A percentile compares a stretch with the other conserved stretches of the same genome.
Evolutionary conservation across 2,329 filamentous ascomycete species (phyloP).

Genomic region (Herpotrichia juniperi): DNA sequence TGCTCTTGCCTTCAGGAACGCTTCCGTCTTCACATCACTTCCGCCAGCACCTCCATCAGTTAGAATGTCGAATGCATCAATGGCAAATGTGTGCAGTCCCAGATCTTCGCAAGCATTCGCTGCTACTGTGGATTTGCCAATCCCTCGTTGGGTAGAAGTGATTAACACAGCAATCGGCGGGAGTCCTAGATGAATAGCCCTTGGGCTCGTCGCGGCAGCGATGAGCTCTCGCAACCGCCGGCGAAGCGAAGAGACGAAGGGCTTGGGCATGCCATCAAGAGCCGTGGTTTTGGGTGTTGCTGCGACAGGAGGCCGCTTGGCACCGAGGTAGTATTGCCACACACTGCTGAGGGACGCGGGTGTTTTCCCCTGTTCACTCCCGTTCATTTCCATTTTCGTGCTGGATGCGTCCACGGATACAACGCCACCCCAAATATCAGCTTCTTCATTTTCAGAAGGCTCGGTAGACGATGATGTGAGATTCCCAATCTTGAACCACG

Average conservation of each 20-base stretch:
- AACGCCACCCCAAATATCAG: slow-evolving; percentile 82
- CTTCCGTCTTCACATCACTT: slow-evolving; percentile 92
- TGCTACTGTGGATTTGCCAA: slow-evolving; percentile 86
- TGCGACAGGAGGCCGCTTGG: slow-evolving; percentile 68
- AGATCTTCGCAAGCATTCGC: slow-evolving; percentile 82
- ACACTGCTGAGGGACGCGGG: slow-evolving; percentile 76
- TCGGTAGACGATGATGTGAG: slow-evolving; percentile 60
- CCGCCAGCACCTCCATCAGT: slow-evolving; percentile 89
- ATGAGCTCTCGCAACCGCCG: slow-evolving; percentile 82
- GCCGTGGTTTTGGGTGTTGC: slow-evolving; percentile 63
- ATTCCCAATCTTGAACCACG: slow-evolving; percentile 91
- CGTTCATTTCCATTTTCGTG: slow-evolving; percentile 90
- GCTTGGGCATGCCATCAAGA: slow-evolving; percentile 46
- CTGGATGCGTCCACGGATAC: slow-evolving; percentile 84
- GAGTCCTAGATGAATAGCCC: slow-evolving; percentile 85
- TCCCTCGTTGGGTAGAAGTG: slow-evolving; percentile 88
- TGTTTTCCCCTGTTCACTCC: slow-evolving; percentile 80
- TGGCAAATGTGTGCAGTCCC: slow-evolving; percentile 84
- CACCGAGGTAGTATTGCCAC: slow-evolving; percentile 90
- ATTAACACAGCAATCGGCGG: slow-evolving; percentile 87
- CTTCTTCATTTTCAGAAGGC: slow-evolving; percentile 64
- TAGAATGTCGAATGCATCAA: slow-evolving; percentile 92
- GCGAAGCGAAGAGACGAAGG: slow-evolving; percentile 53
- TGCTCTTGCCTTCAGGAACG: slow-evolving; percentile 82
- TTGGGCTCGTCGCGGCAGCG: slow-evolving; percentile 83